phyloP scores from a whole-genome alignment of 2,329 filamentous ascomycete species.

The Colletotrichum endophyticum region DNA sequence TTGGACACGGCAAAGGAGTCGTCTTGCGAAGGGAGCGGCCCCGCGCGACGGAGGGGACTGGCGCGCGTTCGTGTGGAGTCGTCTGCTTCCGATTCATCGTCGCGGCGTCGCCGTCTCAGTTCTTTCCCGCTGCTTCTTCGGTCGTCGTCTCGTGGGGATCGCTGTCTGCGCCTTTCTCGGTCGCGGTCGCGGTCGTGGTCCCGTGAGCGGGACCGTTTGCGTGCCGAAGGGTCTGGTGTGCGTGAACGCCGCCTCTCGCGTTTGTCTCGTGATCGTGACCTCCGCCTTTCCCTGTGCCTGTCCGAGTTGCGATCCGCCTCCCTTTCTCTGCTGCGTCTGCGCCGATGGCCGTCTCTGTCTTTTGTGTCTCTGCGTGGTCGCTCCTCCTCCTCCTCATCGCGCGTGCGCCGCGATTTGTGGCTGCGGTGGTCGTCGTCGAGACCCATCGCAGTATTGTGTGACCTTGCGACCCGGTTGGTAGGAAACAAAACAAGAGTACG shows the following conservation, averaged over 20 bases:
- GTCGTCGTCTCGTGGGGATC: constrained; percentile 27
- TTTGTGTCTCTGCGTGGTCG: neutral
- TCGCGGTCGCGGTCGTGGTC: constrained; percentile 27
- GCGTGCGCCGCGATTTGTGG: constrained; percentile 5
- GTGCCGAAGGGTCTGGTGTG: constrained; percentile 4
- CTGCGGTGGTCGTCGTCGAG: constrained; percentile 12
- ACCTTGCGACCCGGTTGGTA: neutral
- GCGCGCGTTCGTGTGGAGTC: constrained; percentile 30
- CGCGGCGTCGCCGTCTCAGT: neutral
- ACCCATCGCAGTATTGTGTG: neutral
- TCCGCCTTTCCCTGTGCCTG: neutral
- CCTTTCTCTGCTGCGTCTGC: constrained; percentile 11
- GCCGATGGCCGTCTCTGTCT: neutral
- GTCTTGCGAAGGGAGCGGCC: constrained; percentile 64
- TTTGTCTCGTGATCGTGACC: constrained; percentile 5
- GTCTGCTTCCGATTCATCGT: constrained; percentile 29
- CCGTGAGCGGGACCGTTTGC: constrained; percentile 14
- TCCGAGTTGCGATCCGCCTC: constrained; percentile 1
- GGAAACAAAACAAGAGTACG: neutral
- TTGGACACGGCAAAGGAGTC: constrained; percentile 63
- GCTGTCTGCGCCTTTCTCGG: constrained; percentile 28
- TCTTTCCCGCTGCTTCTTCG: constrained; percentile 14
- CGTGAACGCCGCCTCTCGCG: constrained; percentile 15
- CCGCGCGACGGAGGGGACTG: constrained; percentile 34
- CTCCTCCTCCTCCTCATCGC: constrained; percentile 4